phyloP scores from a whole-genome alignment of 2,329 filamentous ascomycete genomes.

The Stagonosporopsis rhizophila region DNA sequence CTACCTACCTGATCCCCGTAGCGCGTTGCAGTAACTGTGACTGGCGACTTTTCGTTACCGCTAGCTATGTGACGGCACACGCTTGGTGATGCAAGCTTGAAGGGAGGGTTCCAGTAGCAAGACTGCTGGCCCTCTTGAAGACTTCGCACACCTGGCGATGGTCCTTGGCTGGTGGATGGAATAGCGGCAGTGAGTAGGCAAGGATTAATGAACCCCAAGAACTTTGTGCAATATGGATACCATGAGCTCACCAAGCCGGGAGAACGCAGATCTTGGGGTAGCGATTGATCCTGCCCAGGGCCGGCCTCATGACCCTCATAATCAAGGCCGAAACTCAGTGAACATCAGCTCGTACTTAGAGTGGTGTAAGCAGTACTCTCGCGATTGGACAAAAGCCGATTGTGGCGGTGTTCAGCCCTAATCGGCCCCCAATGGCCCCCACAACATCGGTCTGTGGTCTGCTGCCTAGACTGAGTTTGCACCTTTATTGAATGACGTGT shows the following conservation, averaged over 20 bases:
- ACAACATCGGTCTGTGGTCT: constrained; percentile 18
- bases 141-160: background rate
- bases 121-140: background rate
- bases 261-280: background rate
- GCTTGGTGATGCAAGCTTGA: background rate
- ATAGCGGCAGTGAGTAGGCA: background rate
- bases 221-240: background rate
- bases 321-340: constrained; percentile 18
- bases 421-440: constrained; percentile 23
- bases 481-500: background rate
- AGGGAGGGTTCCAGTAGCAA: background rate
- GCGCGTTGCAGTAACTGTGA: too few species aligned
- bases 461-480: constrained; percentile 10
- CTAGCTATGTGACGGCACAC: background rate
- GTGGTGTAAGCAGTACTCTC: constrained; percentile 17
- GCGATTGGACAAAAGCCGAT: constrained; percentile 21
- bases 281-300: background rate
- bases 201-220: background rate
- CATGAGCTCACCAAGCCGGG: background rate
- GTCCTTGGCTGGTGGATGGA: background rate
- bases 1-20: background rate
- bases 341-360: constrained; percentile 22
- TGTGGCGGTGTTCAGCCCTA: constrained; percentile 23
- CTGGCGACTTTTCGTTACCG: background rate
- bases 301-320: constrained; percentile 21